These are phyloP conservation scores for Fistulinella prunicolor DNA, from an alignment of 768 basidiomycete species.

Conservation along the genomic window DNA sequence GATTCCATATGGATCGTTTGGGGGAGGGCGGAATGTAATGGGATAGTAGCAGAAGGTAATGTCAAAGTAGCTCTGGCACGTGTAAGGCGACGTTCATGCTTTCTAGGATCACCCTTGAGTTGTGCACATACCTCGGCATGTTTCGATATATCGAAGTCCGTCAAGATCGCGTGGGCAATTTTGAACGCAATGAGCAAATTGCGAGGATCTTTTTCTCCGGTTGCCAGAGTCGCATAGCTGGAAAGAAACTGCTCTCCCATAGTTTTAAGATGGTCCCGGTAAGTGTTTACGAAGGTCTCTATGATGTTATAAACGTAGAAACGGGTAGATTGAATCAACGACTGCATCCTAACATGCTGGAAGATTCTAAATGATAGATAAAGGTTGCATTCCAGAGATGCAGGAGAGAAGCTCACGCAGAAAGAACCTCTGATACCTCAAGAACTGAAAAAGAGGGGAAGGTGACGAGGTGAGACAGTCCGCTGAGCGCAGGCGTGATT, in stretches of 20 bases:
- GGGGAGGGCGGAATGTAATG: constrained; percentile 92
- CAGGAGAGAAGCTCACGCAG: constrained; percentile 46
- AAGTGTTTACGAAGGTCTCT: constrained; percentile 50
- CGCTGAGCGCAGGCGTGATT: constrained; percentile 76
- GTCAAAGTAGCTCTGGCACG: constrained; percentile 80
- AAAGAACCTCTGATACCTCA: constrained; percentile 59
- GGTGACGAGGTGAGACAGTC: constrained; percentile 62
- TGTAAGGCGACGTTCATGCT: not conserved
- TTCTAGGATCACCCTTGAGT: not conserved
- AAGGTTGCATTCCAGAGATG: not conserved
- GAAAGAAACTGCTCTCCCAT: constrained; percentile 72
- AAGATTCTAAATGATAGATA: constrained; percentile 53
- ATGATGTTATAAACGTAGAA: constrained; percentile 79
- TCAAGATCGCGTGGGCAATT: constrained; percentile 78
- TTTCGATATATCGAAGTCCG: constrained; percentile 79
- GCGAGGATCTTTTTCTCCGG: constrained; percentile 96
- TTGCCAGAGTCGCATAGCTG: constrained; percentile 76
- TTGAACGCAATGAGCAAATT: constrained; percentile 90
- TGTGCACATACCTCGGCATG: constrained; percentile 66
- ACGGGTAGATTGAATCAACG: constrained; percentile 77
- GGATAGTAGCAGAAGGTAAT: constrained; percentile 98
- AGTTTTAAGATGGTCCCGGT: constrained; percentile 56
- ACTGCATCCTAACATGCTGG: constrained; percentile 74
- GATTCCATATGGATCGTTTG: constrained; percentile 92
- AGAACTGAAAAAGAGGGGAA: constrained; percentile 60